Conservation (phyloP, 352 stramenopile genomes). For the Pythium phragmiticola region DNA sequence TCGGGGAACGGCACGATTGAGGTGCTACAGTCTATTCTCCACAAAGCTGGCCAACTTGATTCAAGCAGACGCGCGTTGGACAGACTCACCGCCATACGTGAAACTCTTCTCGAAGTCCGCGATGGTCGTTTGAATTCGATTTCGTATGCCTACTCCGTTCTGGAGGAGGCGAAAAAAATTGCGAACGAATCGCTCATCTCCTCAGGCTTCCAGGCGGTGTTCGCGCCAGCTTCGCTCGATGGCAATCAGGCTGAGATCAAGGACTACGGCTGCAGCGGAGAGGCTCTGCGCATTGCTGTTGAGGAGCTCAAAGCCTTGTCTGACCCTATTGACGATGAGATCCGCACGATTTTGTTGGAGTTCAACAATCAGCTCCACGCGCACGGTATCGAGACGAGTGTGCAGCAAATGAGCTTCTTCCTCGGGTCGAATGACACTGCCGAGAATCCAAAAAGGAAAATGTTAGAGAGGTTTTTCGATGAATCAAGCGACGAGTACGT, state of each 20-base stretch:
- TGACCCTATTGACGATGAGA: slow-evolving; percentile 35
- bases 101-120: slow-evolving; percentile 41
- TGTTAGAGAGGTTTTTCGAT: slow-evolving; percentile 49
- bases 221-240: neutral
- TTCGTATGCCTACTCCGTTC: slow-evolving; percentile 38
- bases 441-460: slow-evolving; percentile 35
- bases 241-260: slow-evolving; percentile 28
- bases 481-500: neutral
- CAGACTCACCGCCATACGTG: slow-evolving; percentile 27
- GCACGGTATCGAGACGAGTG: slow-evolving; percentile 72
- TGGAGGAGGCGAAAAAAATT: slow-evolving; percentile 50
- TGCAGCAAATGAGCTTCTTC: slow-evolving; percentile 70
- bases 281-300: slow-evolving; percentile 37
- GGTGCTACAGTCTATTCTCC: slow-evolving; percentile 32
- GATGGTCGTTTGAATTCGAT: slow-evolving; percentile 41
- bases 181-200: slow-evolving; percentile 28
- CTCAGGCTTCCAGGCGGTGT: slow-evolving; percentile 17
- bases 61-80: slow-evolving; percentile 40
- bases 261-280: slow-evolving; percentile 27
- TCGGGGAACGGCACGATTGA: slow-evolving; percentile 19
- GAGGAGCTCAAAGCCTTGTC: slow-evolving; percentile 31
- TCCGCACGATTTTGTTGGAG: slow-evolving; percentile 57
- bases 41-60: slow-evolving; percentile 47
- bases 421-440: slow-evolving; percentile 48
- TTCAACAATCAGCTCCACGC: slow-evolving; percentile 61